These are phyloP conservation scores for Flaveria linearis DNA, from an alignment of 129 eudicot genomes.

Conservation along the genomic window DNA sequence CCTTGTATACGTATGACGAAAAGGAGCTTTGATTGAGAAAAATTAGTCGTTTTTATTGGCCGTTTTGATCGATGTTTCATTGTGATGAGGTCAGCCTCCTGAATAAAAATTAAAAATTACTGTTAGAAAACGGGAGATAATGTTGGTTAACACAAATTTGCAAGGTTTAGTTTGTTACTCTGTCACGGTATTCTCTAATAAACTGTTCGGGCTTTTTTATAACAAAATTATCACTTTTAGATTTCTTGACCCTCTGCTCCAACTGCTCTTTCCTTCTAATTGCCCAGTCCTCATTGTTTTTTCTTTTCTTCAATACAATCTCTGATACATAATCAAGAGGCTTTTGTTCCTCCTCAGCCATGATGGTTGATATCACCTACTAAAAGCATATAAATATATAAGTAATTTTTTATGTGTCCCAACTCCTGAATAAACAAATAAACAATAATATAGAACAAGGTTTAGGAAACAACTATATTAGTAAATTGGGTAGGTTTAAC, in stretches of 20 bases:
- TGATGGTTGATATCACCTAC: constrained; percentile 30
- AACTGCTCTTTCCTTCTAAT: constrained; percentile 69
- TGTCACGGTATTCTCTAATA: constrained; percentile 67
- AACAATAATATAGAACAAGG: neutral
- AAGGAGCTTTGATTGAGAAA: constrained; percentile 61
- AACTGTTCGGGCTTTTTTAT: constrained; percentile 85
- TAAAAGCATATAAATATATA: constrained; percentile 3
- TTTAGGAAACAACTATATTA: neutral
- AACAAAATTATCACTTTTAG: constrained; percentile 44
- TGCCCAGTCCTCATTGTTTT: constrained; percentile 87
- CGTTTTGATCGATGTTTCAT: constrained; percentile 71
- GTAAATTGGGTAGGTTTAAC: neutral
- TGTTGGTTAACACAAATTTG: neutral
- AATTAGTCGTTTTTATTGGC: constrained; percentile 25
- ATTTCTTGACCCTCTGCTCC: constrained; percentile 64
- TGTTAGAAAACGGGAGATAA: neutral
- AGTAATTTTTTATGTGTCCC: neutral
- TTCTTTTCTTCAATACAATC: constrained; percentile 84
- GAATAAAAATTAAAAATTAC: neutral
- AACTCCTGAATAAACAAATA: neutral
- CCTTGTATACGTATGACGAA: constrained; percentile 83
- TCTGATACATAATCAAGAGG: constrained; percentile 58
- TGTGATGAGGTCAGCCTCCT: constrained; percentile 79
- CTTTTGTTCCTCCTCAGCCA: constrained; percentile 56
- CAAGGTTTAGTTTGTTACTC: constrained; percentile 34